These are phyloP conservation scores for Polymyxa betae DNA, from an alignment of 208 protist species.

Conservation along the genomic window DNA sequence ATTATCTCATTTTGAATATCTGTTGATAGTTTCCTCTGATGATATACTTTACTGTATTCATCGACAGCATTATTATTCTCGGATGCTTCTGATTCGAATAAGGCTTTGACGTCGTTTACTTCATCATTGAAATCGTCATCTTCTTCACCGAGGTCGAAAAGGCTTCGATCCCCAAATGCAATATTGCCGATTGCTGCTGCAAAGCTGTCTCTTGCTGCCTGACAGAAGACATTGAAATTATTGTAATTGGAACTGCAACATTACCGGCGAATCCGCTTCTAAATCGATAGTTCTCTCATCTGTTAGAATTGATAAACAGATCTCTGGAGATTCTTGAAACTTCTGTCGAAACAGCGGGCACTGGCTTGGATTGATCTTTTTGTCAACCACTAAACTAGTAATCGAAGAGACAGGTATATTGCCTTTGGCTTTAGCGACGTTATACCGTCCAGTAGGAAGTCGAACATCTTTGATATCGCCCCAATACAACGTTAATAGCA, in stretches of 20 bases:
- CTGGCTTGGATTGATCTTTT: neutral
- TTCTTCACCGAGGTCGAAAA: conserved; percentile 1
- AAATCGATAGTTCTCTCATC: neutral
- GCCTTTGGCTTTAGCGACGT: conserved; percentile 50
- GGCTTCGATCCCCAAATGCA: conserved; percentile 1
- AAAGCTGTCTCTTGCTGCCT: neutral
- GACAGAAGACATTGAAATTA: neutral
- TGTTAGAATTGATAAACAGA: conserved; percentile 2
- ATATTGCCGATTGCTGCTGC: conserved; percentile 10
- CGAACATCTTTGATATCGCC: conserved; percentile 4
- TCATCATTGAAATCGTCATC: conserved; percentile 48
- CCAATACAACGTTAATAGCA: conserved; percentile 14
- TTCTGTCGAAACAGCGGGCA: neutral
- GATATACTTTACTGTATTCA: conserved; percentile 26
- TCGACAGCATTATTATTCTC: neutral
- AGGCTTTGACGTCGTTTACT: neutral
- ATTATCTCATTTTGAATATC: neutral
- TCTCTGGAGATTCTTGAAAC: neutral
- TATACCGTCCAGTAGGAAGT: conserved; percentile 15
- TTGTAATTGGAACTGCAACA: neutral
- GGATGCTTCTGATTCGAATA: conserved; percentile 17
- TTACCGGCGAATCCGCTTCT: neutral
- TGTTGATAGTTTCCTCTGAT: neutral
- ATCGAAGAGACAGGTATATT: neutral
- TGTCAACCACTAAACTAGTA: neutral